Base-by-base conservation (phyloP, 345 rosid genomes). In the Sisymbrium irio region DNA sequence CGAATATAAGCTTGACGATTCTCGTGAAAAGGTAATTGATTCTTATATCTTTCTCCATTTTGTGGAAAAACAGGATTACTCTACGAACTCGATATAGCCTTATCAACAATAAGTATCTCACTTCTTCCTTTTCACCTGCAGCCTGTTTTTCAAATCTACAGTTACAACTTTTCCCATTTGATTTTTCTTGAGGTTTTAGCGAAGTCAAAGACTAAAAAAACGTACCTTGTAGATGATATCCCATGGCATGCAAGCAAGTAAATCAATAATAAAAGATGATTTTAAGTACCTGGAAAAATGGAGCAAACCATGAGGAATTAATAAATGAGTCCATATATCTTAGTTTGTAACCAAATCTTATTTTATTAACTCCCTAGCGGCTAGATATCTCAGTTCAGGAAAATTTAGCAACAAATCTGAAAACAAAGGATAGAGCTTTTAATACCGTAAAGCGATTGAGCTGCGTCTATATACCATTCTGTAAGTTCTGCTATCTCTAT, bases 201-300 rank as follows among this genome's bases (percentile, higher is more conserved):
- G 0, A 28, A 30, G 10, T 18, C 41, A 56, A 44, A 40, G 47
- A 62, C 2, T 1, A 5, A 37, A 22, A 39, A 58, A 4, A 5
- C 5, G 32, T 66, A 92, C 98, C 90, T 83, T 90, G 73, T 80
- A 90, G 45, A 93, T 86, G 54, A 73, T 73, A 86, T 93, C 98
- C 98, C 96, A 93, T 15, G 98, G 97, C 54, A 89, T 56, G 62
- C 96, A 90, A 35, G 92, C 90, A 7, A 90, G 82, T 13, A 89
- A 28, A 72, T 93, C 97, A 59, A 89, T 71, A 4, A 70, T 53
- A 36, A 93, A 93, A 8, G 88, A 72, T 7, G 98, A 90, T 57
- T 82, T 93, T 74, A 93, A 67, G 81, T 90, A 93, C 80, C 98
- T 92, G 19, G 1, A 55, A 14, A 39, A 51, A 8, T 7, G 2